Conservation (phyloP, 345 rosid genomes). For the Eucalyptus dawsonii region DNA sequence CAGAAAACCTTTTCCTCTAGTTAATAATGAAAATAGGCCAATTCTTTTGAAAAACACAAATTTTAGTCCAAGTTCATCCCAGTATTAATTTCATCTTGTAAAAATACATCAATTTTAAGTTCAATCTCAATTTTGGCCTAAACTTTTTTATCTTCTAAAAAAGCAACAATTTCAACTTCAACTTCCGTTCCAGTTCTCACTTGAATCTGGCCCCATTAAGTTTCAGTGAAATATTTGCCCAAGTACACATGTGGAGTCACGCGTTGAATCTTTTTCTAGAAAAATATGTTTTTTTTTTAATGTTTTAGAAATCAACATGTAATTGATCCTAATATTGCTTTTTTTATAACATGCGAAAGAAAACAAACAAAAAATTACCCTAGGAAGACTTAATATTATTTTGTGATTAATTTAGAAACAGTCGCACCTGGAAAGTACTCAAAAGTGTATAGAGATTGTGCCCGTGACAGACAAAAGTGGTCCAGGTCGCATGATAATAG, state of each 20-base stretch:
- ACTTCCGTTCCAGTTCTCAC: neutral
- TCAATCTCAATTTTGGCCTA: neutral
- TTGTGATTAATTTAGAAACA: neutral
- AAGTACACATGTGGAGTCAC: neutral
- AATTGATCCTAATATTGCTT: neutral
- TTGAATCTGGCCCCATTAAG: neutral
- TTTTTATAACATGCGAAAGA: neutral
- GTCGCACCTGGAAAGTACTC: neutral
- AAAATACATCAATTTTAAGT: neutral
- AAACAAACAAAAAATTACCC: neutral
- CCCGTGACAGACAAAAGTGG: neutral
- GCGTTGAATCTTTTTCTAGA: neutral
- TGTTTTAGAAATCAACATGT: neutral
- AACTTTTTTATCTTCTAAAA: neutral
- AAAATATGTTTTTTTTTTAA: neutral
- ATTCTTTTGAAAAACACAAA: neutral
- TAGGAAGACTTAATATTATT: neutral
- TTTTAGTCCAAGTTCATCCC: neutral
- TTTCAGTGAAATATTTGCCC: accelerated
- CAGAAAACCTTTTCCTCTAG: neutral
- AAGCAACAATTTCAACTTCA: neutral
- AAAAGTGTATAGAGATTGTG: neutral
- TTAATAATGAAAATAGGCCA: neutral
- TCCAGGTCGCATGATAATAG: neutral
- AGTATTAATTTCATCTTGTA: neutral